Percentiles rank a stretch among this genome's conserved stretches.
Conservation (phyloP, 768 basidiomycete genomes). For the Lactifluus subvellereus region DNA sequence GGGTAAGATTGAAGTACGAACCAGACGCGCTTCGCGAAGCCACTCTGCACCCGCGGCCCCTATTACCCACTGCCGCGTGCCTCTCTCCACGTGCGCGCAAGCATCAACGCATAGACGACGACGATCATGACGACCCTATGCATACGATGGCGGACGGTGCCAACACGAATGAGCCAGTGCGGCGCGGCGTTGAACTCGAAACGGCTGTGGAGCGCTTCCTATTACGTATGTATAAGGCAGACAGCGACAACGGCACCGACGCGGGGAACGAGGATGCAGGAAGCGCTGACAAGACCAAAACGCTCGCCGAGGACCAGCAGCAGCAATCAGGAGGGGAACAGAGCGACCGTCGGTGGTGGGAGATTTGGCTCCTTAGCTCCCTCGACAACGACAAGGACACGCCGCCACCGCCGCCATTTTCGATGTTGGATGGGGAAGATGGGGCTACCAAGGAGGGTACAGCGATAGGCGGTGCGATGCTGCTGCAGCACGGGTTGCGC, state of each 20-base stretch:
- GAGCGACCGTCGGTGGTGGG: conserved; percentile 10
- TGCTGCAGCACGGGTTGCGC: too few relatives aligned
- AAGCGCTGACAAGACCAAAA: background rate
- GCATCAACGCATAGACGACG: conserved; percentile 17
- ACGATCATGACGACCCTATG: background rate
- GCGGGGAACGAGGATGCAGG: background rate
- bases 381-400: background rate
- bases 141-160: background rate
- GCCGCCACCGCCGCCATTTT: too few relatives aligned
- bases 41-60: conserved; percentile 23
- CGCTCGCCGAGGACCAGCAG: background rate
- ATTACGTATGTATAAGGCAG: conserved; percentile 22
- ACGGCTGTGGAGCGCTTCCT: conserved; percentile 31
- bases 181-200: conserved; percentile 29
- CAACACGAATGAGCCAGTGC: background rate
- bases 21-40: conserved; percentile 27
- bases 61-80: background rate
- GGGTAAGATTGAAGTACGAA: conserved; percentile 31
- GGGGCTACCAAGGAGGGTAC: too few relatives aligned
- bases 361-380: conserved; percentile 6
- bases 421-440: too few relatives aligned
- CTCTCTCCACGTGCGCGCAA: conserved; percentile 21
- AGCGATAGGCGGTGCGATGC: too few relatives aligned
- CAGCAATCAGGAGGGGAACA: background rate
- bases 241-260: background rate